Conservation (phyloP, 495 filamentous ascomycete species). For the Trichoderma gamsii region DNA sequence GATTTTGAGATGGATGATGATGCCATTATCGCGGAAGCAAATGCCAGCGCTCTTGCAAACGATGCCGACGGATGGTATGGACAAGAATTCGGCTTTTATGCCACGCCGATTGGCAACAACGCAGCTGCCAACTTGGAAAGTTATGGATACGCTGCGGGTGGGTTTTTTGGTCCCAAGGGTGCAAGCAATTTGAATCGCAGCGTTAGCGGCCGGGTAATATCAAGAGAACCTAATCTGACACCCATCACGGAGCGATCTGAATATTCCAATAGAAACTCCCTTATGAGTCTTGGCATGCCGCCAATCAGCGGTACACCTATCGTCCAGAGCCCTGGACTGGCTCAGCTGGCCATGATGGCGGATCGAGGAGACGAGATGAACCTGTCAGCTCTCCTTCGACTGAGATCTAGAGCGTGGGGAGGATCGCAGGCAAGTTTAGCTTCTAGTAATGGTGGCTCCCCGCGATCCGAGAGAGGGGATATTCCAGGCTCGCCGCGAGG, state of each 20-base stretch:
- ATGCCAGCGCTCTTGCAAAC: slow-evolving; percentile 85
- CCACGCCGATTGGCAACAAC: slow-evolving; percentile 46
- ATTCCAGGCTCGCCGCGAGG: slow-evolving; percentile 24
- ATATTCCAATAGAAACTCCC: slow-evolving; percentile 88
- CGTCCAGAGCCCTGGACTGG: slow-evolving; percentile 52
- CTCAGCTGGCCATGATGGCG: slow-evolving; percentile 66
- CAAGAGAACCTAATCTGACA: slow-evolving; percentile 83
- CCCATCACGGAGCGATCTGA: slow-evolving; percentile 96
- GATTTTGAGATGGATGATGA: slow-evolving; percentile 72
- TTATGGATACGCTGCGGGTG: slow-evolving; percentile 65
- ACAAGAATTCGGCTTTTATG: slow-evolving; percentile 97
- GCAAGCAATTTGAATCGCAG: slow-evolving; percentile 55
- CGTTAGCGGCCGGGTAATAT: slow-evolving; percentile 62
- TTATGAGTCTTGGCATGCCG: slow-evolving; percentile 66
- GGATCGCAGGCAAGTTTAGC: slow-evolving; percentile 68
- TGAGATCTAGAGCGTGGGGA: slow-evolving; percentile 72
- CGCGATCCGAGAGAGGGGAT: slow-evolving; percentile 36
- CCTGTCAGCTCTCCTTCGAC: slow-evolving; percentile 61
- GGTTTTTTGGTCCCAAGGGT: slow-evolving; percentile 70
- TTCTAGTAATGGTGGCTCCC: slow-evolving; percentile 53
- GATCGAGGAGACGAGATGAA: slow-evolving; percentile 61
- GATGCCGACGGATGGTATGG: slow-evolving; percentile 93
- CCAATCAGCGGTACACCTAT: slow-evolving; percentile 37
- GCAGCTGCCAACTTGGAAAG: slow-evolving; percentile 25
- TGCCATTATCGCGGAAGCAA: slow-evolving; percentile 87